Evolutionary conservation across 495 filamentous ascomycete species (phyloP).

Genomic region (Chaetomium fimeti): DNA sequence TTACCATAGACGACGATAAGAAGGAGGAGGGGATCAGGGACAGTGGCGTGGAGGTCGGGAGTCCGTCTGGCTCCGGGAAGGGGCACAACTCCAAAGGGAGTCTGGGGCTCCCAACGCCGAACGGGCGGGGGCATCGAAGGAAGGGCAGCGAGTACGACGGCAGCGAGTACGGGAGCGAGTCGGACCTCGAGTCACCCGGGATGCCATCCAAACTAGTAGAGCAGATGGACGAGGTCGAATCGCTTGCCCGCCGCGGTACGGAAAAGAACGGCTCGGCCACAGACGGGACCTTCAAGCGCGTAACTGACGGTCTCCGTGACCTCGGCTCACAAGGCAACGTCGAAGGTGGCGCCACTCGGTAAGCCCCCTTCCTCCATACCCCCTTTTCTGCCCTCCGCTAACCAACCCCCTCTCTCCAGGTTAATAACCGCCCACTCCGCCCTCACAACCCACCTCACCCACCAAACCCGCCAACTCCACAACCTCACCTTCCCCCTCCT

Average conservation of each 20-base stretch:
- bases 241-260: conserved; percentile 66
- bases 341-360: conserved; percentile 78
- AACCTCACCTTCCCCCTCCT: conserved; percentile 75
- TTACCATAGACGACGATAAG: conserved; percentile 5
- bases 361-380: conserved; percentile 28
- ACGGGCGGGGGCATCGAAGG: conserved; percentile 45
- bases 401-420: conserved; percentile 44
- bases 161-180: conserved; percentile 65
- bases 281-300: conserved; percentile 67
- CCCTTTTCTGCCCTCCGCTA: conserved; percentile 9
- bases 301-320: conserved; percentile 72
- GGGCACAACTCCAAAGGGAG: conserved; percentile 28
- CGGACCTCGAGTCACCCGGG: conserved; percentile 68
- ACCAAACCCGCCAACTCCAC: conserved; percentile 80
- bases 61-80: conserved; percentile 29
- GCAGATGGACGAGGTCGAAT: conserved; percentile 75
- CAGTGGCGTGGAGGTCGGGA: conserved; percentile 49
- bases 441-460: conserved; percentile 75
- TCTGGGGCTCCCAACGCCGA: conserved; percentile 42
- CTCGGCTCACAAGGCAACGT: conserved; percentile 77
- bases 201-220: conserved; percentile 71
- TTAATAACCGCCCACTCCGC: conserved; percentile 86
- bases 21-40: conserved; percentile 36
- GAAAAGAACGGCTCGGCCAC: conserved; percentile 67
- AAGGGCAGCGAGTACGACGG: conserved; percentile 57